Evolutionary conservation across 257 asterid genomes (phyloP).

Genomic region (Solanum habrochaites): DNA sequence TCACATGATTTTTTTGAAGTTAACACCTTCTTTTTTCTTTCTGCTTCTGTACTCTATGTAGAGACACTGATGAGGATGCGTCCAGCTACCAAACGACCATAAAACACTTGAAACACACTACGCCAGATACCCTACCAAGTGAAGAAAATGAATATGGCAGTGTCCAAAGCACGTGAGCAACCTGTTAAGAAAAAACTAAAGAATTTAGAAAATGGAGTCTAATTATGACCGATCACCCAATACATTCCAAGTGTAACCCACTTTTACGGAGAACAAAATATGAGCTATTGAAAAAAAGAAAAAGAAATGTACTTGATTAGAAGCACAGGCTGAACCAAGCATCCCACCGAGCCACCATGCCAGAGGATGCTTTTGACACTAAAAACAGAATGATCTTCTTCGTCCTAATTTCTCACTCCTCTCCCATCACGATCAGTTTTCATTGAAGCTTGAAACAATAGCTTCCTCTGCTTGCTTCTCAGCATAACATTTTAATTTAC

Average conservation of each 20-base stretch:
- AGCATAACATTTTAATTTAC: slow-evolving; percentile 40
- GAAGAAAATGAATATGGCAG: slow-evolving; percentile 89
- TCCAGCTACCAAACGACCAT: slow-evolving; percentile 93
- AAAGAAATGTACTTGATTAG: slow-evolving; percentile 55
- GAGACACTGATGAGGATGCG: slow-evolving; percentile 91
- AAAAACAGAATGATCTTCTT: slow-evolving; percentile 47
- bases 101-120: slow-evolving; percentile 66
- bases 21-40: slow-evolving; percentile 78
- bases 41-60: slow-evolving; percentile 78
- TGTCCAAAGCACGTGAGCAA: slow-evolving; percentile 85
- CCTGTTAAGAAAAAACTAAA: slow-evolving; percentile 23
- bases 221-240: background rate
- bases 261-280: background rate
- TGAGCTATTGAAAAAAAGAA: background rate
- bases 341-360: slow-evolving; percentile 99
- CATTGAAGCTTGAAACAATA: slow-evolving; percentile 52
- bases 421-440: slow-evolving; percentile 35
- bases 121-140: slow-evolving; percentile 79
- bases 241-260: accelerated
- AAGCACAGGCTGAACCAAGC: slow-evolving; percentile 98
- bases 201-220: background rate
- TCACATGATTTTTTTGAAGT: slow-evolving; percentile 93
- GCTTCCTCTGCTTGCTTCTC: slow-evolving; percentile 87
- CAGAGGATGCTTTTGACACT: slow-evolving; percentile 62
- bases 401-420: slow-evolving; percentile 10